phyloP scores from a whole-genome alignment of 2,329 filamentous ascomycete species.

The Aspergillus sergii region DNA sequence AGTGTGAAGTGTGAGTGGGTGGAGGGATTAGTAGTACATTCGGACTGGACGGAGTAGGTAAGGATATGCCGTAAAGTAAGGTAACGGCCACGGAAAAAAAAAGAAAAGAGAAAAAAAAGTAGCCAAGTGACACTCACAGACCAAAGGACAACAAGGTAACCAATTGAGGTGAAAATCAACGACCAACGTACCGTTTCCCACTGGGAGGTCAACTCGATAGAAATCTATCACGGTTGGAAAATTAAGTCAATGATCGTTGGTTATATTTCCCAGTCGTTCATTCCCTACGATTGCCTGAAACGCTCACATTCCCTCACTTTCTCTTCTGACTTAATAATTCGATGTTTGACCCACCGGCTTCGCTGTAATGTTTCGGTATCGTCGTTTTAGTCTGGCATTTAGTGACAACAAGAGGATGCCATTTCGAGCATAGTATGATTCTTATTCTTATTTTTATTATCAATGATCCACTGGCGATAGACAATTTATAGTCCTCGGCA shows the following conservation, averaged over 20 bases:
- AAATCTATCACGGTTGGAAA: neutral
- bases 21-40: constrained; percentile 6
- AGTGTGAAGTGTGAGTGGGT: constrained; percentile 6
- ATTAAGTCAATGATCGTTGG: neutral
- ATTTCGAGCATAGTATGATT: constrained; percentile 3
- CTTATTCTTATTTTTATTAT: constrained; percentile 7
- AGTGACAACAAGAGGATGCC: neutral
- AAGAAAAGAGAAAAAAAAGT: neutral
- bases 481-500: neutral
- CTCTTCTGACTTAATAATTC: neutral
- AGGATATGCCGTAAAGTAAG: constrained; percentile 4
- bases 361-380: neutral
- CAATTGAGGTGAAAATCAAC: neutral
- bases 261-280: neutral
- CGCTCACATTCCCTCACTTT: neutral
- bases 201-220: neutral
- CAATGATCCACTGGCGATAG: constrained; percentile 2
- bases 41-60: constrained; percentile 3
- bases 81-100: neutral
- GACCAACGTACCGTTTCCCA: neutral
- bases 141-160: neutral
- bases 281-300: neutral
- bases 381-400: neutral
- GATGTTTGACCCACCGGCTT: constrained; percentile 2
- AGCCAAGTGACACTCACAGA: neutral